phyloP scores from a whole-genome alignment of 345 rosid genomes.

The Linum usitatissimum region DNA sequence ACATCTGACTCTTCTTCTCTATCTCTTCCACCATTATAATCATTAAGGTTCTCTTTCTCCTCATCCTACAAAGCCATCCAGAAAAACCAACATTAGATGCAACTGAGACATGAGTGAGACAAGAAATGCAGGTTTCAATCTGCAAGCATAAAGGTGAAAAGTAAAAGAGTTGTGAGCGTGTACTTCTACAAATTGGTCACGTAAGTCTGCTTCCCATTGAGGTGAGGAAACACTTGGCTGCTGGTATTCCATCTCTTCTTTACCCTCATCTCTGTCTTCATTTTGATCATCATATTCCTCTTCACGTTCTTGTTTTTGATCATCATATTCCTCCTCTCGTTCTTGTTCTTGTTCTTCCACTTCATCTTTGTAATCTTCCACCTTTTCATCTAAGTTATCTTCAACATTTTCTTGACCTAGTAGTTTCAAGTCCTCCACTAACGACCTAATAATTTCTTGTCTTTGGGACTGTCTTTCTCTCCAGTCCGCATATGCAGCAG shows the following conservation, averaged over 20 bases:
- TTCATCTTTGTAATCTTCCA: too few relatives aligned
- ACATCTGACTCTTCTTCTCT: slow-evolving; percentile 2
- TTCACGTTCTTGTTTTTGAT: neutral
- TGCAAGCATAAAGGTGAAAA: neutral
- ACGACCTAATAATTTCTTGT: slow-evolving; percentile 32
- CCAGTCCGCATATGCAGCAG: slow-evolving; percentile 63
- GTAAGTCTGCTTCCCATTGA: neutral
- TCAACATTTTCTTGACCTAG: slow-evolving; percentile 12
- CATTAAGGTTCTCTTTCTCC: slow-evolving; percentile 21
- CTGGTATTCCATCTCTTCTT: neutral
- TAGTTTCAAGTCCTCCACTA: slow-evolving; percentile 51
- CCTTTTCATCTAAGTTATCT: neutral
- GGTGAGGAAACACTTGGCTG: neutral
- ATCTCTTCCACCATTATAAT: slow-evolving; percentile 17
- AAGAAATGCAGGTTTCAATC: neutral
- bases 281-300: neutral
- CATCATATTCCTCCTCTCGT: neutral
- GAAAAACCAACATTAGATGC: too few relatives aligned
- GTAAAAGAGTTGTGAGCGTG: neutral
- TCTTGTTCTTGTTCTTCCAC: neutral
- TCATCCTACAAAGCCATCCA: slow-evolving; percentile 8
- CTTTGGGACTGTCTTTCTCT: slow-evolving; percentile 40
- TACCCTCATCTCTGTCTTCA: neutral
- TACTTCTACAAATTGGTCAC: neutral
- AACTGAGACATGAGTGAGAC: neutral